Conservation (phyloP, 2,329 filamentous ascomycete species). For the Penicillium sp. region DNA sequence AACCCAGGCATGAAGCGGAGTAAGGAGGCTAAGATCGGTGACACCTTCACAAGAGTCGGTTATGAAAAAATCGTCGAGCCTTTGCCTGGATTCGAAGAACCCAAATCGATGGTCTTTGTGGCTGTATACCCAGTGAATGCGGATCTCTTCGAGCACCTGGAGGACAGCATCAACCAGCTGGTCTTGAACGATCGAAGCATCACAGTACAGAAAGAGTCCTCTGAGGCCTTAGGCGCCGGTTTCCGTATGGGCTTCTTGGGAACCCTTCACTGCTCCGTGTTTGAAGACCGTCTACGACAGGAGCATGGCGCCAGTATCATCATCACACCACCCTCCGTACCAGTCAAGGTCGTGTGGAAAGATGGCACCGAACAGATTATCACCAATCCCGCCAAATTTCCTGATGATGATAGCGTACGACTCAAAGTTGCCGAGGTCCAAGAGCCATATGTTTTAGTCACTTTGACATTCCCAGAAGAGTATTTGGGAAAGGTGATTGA, state of each 20-base stretch:
- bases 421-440: constrained; percentile 62
- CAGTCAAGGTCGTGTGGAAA: constrained; percentile 78
- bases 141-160: constrained; percentile 77
- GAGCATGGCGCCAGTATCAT: constrained; percentile 95
- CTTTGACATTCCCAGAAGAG: constrained; percentile 87
- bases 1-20: constrained; percentile 98
- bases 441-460: constrained; percentile 76
- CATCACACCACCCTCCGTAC: constrained; percentile 93
- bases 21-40: constrained; percentile 91
- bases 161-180: constrained; percentile 92
- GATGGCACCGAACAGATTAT: constrained; percentile 77
- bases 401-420: constrained; percentile 63
- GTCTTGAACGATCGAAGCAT: constrained; percentile 94
- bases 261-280: constrained; percentile 98
- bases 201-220: constrained; percentile 89
- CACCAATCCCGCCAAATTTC: constrained; percentile 84
- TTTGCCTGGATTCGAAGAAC: constrained; percentile 91
- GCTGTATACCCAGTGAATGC: constrained; percentile 94
- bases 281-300: constrained; percentile 89
- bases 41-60: constrained; percentile 85
- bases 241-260: constrained; percentile 94
- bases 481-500: constrained; percentile 94
- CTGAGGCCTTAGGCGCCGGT: constrained; percentile 87
- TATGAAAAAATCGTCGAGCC: constrained; percentile 73
- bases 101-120: constrained; percentile 98